Conservation (phyloP, 78 protist species). For the Tieghemostelium lacteum region DNA sequence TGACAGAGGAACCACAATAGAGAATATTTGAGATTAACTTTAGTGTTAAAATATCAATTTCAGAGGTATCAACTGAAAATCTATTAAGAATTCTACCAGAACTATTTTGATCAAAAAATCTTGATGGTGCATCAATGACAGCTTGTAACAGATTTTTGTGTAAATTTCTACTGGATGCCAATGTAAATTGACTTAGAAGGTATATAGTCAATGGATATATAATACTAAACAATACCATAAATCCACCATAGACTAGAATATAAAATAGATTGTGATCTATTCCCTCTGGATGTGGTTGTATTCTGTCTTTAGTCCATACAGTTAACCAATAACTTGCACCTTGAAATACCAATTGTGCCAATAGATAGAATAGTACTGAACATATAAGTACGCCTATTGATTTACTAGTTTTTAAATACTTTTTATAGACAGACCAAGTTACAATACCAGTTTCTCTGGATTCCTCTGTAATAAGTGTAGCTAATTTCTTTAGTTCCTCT, state of each 20-base stretch:
- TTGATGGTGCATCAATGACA: conserved; percentile 72
- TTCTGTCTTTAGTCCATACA: neutral
- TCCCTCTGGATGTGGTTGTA: neutral
- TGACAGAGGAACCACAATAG: conserved; percentile 30
- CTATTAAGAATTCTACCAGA: conserved; percentile 97
- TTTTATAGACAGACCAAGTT: neutral
- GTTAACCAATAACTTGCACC: neutral
- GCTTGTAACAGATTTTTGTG: conserved; percentile 2
- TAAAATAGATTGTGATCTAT: neutral
- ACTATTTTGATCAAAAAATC: conserved; percentile 96
- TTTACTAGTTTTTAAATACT: neutral
- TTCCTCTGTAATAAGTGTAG: neutral
- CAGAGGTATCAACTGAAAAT: conserved; percentile 86
- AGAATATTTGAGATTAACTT: conserved; percentile 20
- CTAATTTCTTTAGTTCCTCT: neutral
- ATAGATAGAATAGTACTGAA: neutral
- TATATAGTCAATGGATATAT: neutral
- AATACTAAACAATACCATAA: neutral
- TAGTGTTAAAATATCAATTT: conserved; percentile 55
- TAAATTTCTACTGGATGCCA: neutral
- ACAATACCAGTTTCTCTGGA: neutral
- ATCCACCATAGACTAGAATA: neutral
- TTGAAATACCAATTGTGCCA: conserved; percentile 19
- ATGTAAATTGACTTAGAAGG: neutral
- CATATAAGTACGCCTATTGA: neutral